A percentile compares a stretch with the other conserved stretches of the same genome.
Conservation (phyloP, 192 early-diverging fungal species). For the Gryganskiella cystojenkinii region DNA sequence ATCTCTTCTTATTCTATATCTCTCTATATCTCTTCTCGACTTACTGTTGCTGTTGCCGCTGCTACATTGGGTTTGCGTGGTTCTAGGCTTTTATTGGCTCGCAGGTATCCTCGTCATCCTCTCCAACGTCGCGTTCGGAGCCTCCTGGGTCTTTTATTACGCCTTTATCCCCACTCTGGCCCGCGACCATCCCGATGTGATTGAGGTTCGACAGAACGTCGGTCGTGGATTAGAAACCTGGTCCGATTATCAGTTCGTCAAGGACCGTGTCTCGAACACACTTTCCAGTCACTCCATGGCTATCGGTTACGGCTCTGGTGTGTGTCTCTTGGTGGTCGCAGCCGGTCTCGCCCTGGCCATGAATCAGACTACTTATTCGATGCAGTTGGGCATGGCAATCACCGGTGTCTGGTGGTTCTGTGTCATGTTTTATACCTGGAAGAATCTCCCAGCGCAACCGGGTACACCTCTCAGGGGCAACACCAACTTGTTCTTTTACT, state of each 20-base stretch:
- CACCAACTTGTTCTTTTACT: constrained; percentile 55
- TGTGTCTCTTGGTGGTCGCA: constrained; percentile 45
- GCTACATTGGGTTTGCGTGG: too few species aligned
- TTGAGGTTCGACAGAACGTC: constrained; percentile 16
- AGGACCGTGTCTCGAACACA: constrained; percentile 42
- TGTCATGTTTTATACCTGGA: constrained; percentile 50
- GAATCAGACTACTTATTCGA: constrained; percentile 39
- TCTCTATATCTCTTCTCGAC: neutral
- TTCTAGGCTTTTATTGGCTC: constrained; percentile 49
- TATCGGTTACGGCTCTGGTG: constrained; percentile 45
- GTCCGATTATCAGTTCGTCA: constrained; percentile 25
- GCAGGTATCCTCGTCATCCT: constrained; percentile 54
- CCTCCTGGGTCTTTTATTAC: constrained; percentile 60
- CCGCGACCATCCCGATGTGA: constrained; percentile 53
- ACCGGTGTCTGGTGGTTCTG: constrained; percentile 63
- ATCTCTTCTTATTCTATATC: too few species aligned
- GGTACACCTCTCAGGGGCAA: constrained; percentile 55
- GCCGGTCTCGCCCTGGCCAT: constrained; percentile 44
- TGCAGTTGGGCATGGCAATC: constrained; percentile 55
- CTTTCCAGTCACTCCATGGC: constrained; percentile 57
- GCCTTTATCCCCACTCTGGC: constrained; percentile 62
- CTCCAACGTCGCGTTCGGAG: constrained; percentile 59
- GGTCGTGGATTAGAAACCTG: constrained; percentile 12
- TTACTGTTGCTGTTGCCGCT: neutral
- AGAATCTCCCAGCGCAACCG: constrained; percentile 51